Conservation (phyloP, 2,329 filamentous ascomycete species). For the Beauveria australis region DNA sequence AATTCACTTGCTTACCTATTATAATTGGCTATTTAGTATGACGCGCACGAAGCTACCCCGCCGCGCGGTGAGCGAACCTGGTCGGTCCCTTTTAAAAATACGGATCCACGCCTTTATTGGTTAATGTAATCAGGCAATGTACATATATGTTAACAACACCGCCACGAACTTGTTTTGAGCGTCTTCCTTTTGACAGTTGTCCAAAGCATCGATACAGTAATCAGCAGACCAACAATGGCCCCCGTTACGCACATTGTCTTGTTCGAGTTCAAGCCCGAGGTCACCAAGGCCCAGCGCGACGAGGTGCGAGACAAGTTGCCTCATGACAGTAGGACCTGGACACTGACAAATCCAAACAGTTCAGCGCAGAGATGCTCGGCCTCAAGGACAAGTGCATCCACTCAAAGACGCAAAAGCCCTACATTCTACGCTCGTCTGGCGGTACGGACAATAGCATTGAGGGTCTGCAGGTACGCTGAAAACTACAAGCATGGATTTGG, state of each 20-base stretch:
- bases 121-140: no score
- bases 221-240: conserved; percentile 36
- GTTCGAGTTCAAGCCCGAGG: conserved; percentile 52
- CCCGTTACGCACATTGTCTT: conserved; percentile 55
- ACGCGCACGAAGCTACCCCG: no score
- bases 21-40: no score
- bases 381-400: conserved; percentile 54
- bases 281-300: conserved; percentile 39
- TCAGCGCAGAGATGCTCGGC: conserved; percentile 29
- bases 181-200: background rate
- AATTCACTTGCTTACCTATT: no score
- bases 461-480: conserved; percentile 42
- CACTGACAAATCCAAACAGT: conserved; percentile 14
- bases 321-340: background rate
- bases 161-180: background rate
- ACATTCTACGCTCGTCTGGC: conserved; percentile 50
- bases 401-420: conserved; percentile 48
- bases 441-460: conserved; percentile 55
- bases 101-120: no score
- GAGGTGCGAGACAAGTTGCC: conserved; percentile 35
- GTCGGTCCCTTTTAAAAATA: no score
- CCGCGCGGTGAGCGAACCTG: no score
- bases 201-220: background rate
- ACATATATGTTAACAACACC: no score
- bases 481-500: background rate